Evolutionary conservation across 139 green algal genomes (phyloP).

Genomic region (Chlorella vulgaris): DNA sequence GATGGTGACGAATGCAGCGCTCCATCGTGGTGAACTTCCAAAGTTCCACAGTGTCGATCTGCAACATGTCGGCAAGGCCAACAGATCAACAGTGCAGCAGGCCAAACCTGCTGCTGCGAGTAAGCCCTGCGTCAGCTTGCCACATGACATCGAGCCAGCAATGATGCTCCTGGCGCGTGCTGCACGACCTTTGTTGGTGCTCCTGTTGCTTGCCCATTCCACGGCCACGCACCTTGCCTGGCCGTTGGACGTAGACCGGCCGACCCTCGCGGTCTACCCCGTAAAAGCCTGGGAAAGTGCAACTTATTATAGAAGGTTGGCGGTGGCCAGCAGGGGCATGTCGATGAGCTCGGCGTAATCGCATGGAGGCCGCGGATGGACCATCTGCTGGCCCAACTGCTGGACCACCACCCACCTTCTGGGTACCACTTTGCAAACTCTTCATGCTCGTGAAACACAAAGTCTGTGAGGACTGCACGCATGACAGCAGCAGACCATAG

Average conservation of each 20-base stretch:
- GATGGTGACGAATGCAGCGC: slow-evolving; percentile 87
- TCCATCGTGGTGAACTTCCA: slow-evolving; percentile 82
- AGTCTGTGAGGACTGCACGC: slow-evolving; percentile 71
- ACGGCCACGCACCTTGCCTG: slow-evolving; percentile 83
- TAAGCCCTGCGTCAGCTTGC: no score
- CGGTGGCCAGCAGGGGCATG: background rate
- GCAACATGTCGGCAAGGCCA: background rate
- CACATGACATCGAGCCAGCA: no score
- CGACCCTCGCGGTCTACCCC: slow-evolving; percentile 40
- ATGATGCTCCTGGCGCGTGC: background rate
- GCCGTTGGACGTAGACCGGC: slow-evolving; percentile 87
- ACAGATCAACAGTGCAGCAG: background rate
- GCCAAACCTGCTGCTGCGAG: background rate
- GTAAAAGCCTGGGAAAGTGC: slow-evolving; percentile 54
- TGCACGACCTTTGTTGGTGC: no score
- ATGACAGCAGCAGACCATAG: background rate
- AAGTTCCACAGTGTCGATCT: slow-evolving; percentile 52
- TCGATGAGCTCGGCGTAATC: background rate
- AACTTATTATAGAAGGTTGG: no score
- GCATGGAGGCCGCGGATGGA: background rate
- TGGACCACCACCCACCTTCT: no score
- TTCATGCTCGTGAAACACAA: slow-evolving; percentile 85
- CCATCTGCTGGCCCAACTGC: no score
- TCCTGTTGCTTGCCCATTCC: no score
- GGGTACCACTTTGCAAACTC: slow-evolving; percentile 84